Base-by-base conservation (phyloP, 257 asterid species). In the Parsonsia alboflavescens region DNA sequence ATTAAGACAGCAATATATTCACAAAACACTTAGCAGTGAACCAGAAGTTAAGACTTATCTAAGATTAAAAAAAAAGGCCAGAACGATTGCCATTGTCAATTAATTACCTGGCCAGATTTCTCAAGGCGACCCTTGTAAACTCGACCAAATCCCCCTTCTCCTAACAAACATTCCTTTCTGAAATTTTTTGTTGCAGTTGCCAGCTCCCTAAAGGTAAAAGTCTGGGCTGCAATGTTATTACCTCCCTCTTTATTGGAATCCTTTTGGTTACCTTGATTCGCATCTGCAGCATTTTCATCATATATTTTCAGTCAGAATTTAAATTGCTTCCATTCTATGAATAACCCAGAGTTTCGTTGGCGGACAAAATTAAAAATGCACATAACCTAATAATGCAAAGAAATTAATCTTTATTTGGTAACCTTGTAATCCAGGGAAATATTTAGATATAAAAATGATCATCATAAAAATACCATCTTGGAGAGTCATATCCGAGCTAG, bases 91-190 rank as follows among this genome's bases (percentile, higher is more conserved):
- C 50, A 77, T 17, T 42, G 72, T 2, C 13, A 54, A 24, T 44
- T 64, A 54, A 24, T 44, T 64, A 93, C 98, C 96, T 91, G 96
- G 70, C 84, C 86, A 19, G 93, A 76, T 83, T 71, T 91, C 8
- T 86, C 90, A 3, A 93, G 89, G 15, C 61, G 85, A 7, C 97
- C 98, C 79, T 82, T 91, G 36, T 93, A 93, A 52, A 93, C 97
- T 5, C 96, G 86, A 1, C 98, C 98, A 64, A 93, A 93, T 62
- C 98, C 98, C 22, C 98, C 98, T 80, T 93, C 98, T 0, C 98
- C 98, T 2, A 93, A 80, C 30, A 93, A 74, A 72, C 89, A 86
- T 78, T 91, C 97, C 78, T 85, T 91, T 71, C 97, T 57, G 83
- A 93, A 93, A 84, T 93, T 93, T 86, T 85, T 93, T 0, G 98